phyloP scores from a whole-genome alignment of 2,329 filamentous ascomycete species.

The Blastomyces silverae region DNA sequence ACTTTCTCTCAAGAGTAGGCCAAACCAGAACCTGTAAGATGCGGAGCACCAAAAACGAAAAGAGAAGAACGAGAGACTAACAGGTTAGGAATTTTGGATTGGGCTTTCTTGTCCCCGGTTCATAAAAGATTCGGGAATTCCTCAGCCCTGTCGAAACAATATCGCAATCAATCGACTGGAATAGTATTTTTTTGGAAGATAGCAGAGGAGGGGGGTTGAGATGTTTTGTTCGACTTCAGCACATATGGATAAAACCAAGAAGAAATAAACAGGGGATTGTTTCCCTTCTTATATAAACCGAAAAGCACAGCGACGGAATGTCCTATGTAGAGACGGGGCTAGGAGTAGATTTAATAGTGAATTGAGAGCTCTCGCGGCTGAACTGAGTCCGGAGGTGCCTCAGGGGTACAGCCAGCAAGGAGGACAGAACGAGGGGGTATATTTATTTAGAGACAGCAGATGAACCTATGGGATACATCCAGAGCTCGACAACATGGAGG shows the following conservation, averaged over 20 bases:
- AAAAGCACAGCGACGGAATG: neutral
- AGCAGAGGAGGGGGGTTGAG: neutral
- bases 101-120: neutral
- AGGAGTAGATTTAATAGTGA: constrained; percentile 7
- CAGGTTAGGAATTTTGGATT: neutral
- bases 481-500: neutral
- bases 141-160: neutral
- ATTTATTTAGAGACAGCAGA: constrained; percentile 12
- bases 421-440: constrained; percentile 8
- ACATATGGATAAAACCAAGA: neutral
- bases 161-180: neutral
- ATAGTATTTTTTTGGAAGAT: neutral
- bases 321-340: neutral
- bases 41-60: neutral
- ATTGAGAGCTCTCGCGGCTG: constrained; percentile 7
- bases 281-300: neutral
- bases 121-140: neutral
- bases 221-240: neutral
- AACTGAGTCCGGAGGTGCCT: constrained; percentile 3
- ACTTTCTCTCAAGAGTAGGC: neutral
- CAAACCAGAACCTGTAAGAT: neutral
- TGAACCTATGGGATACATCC: constrained; percentile 11
- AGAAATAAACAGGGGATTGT: neutral
- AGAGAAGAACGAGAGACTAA: neutral
- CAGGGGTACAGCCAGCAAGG: constrained; percentile 5